Base-by-base conservation (phyloP, 2,329 filamentous ascomycete species). In the Colletotrichum lini region DNA sequence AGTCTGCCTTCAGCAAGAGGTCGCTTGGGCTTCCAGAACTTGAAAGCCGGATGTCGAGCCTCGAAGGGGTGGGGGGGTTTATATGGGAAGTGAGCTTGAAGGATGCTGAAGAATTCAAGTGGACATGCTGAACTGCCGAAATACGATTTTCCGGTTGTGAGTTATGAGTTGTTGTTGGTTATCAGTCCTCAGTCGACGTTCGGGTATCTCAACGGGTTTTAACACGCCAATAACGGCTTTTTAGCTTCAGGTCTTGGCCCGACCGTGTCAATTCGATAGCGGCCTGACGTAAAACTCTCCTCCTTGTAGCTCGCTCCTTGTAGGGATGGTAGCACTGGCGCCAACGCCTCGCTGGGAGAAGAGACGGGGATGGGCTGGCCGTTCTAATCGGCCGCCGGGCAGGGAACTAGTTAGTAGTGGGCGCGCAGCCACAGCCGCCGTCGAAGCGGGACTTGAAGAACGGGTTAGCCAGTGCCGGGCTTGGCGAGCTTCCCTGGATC, bases 381-480 rank as follows among this genome's bases (percentile, higher is more conserved):
- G 56, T 70, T 62, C 30, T 8, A 6, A 8, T 30, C 30, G 30
- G 5, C 30, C 30, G 30, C 30, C 30, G 30, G 30, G 30, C 30
- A 30, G 30, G 30, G 30, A 30, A 30, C 30, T 30, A 9, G 30
- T 30, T 30, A 30, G 30, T 68, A 59, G 59, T 49, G 53, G 38
- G 42, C 30, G 42, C 30, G 52, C 64, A 67, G 64, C 64, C 68
- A 63, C 45, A 68, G 58, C 53, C 68, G 63, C 23, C n/a, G 50
- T 57, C 1, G 30, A 1, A 30, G 23, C 26, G 35, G 35, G 30
- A 44, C 47, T 42, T 6, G n/a, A 59, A 56, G 44, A 40, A 38
- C 61, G 53, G 67, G 53, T 7, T 42, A 38, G 21, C 23, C 30
- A 30, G 5, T 30, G 30, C 30, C 21, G 35, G 56, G 23, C 67